Base-by-base conservation (phyloP, 2,329 filamentous ascomycete genomes). In the Tolypocladium pustulatum region DNA sequence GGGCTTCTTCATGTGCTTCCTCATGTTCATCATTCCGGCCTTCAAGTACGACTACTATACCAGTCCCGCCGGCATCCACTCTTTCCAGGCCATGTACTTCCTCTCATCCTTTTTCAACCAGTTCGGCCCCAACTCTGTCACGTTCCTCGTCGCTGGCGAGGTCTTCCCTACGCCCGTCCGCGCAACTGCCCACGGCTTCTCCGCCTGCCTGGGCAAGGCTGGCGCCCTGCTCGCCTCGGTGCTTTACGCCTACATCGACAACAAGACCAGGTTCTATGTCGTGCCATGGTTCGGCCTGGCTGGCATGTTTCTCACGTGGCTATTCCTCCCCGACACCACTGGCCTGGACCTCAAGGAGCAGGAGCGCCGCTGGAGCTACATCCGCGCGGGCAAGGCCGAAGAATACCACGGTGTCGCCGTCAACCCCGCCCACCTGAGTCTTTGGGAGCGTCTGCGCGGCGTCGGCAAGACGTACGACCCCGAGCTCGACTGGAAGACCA, bases 31-130 rank as follows among this genome's bases (percentile, higher is more conserved):
- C 70, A 83, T 97, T 49, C 93, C 93, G 1, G 92, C 88, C 53
- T 96, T 96, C 82, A 80, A 90, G 70, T 96, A 87, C 78, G 72
- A 89, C 0, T 91, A 94, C 83, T 97, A 91, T 79, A 91, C 83
- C 25, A 79, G 79, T 55, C 76, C 81, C 1, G 78, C 79, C 7
- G 84, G 90, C 67, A 88, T 97, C 72, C 86, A 90, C 69, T 79
- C 81, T n/a, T 97, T 97, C 86, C 92, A 97, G 78, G 86, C 92
- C 70, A 96, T 97, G 91, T 97, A 97, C 82, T 97, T 96, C 78
- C 74, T 97, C 66, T 96, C 91, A 9, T 96, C 90, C 30, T 97
- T 97, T 81, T 97, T 97, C 86, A 97, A 97, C 82, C 93, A 97
- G 73, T 97, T 97, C 69, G 93, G 93, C 15, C 93, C 93, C 74